These are phyloP conservation scores for Fraxinus paxiana DNA, from an alignment of 305 asterid genomes.

Conservation along the genomic window DNA sequence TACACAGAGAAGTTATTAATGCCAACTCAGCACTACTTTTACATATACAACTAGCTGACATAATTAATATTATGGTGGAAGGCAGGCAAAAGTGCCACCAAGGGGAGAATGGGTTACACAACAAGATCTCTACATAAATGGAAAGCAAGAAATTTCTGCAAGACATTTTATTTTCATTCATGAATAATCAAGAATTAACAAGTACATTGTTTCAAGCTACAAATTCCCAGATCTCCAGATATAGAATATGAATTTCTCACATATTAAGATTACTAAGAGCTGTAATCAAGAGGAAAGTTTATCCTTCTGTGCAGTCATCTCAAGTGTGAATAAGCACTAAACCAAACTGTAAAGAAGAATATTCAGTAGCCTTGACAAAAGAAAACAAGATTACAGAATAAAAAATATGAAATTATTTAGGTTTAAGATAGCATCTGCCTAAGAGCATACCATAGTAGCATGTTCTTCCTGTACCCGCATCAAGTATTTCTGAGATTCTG, in stretches of 20 bases:
- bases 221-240: constrained; percentile 16
- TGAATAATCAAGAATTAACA: not conserved
- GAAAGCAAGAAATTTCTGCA: not conserved
- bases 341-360: constrained; percentile 15
- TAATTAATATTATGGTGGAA: constrained; percentile 18
- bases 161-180: not conserved
- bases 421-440: constrained; percentile 11
- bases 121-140: not conserved
- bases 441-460: constrained; percentile 58
- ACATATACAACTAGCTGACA: constrained; percentile 3
- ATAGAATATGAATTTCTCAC: not conserved
- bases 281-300: constrained; percentile 11
- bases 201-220: not conserved
- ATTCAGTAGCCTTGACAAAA: constrained; percentile 11
- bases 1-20: constrained; percentile 23
- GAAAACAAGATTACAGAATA: not conserved
- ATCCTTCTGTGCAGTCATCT: not conserved
- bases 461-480: constrained; percentile 69
- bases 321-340: not conserved
- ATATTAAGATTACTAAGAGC: constrained; percentile 9
- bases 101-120: not conserved
- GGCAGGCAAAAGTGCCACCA: constrained; percentile 11
- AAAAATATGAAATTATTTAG: constrained; percentile 11
- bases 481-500: constrained; percentile 58
- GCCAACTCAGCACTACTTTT: constrained; percentile 20